Percentiles rank a stretch among this genome's conserved stretches.
These are phyloP conservation scores for Hydrangea macrophylla DNA, from an alignment of 148 eudicot genomes.

Conservation along the genomic window DNA sequence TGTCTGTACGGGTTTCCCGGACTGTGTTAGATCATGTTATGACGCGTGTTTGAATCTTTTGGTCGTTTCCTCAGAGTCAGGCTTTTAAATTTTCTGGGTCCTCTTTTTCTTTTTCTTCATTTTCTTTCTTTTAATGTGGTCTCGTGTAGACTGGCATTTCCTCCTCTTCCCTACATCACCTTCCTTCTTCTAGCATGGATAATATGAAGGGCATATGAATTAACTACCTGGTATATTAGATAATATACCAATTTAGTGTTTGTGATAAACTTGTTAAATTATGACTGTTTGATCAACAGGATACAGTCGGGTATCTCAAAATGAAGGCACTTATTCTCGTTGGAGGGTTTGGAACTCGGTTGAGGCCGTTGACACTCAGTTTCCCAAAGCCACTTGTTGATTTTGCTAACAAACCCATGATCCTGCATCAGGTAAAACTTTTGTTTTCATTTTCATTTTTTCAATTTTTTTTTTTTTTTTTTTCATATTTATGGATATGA, in stretches of 20 bases:
- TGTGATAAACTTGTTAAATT: background rate
- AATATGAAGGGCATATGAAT: constrained; percentile 1
- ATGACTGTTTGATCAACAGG: constrained; percentile 20
- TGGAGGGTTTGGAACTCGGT: constrained; percentile 94
- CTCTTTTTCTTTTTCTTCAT: background rate
- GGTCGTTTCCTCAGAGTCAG: background rate
- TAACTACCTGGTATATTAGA: constrained; percentile 1
- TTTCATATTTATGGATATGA: background rate
- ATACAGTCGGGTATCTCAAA: constrained; percentile 21
- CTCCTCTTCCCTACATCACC: constrained; percentile 18
- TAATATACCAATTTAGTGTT: constrained; percentile 7
- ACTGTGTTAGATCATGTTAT: background rate
- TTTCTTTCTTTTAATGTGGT: background rate
- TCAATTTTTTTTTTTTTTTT: background rate
- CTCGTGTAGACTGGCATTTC: background rate
- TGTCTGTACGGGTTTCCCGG: constrained; percentile 12
- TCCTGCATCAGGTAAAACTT: constrained; percentile 80
- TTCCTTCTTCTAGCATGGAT: constrained; percentile 8
- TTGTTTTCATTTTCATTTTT: background rate
- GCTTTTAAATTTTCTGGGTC: background rate
- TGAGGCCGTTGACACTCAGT: constrained; percentile 92
- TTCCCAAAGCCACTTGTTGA: constrained; percentile 95
- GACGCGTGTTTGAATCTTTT: constrained; percentile 16
- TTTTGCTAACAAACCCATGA: constrained; percentile 98
- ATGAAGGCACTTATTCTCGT: constrained; percentile 99